Base-by-base conservation (phyloP, 176 grass and related monocot species). In the Ananas comosus region DNA sequence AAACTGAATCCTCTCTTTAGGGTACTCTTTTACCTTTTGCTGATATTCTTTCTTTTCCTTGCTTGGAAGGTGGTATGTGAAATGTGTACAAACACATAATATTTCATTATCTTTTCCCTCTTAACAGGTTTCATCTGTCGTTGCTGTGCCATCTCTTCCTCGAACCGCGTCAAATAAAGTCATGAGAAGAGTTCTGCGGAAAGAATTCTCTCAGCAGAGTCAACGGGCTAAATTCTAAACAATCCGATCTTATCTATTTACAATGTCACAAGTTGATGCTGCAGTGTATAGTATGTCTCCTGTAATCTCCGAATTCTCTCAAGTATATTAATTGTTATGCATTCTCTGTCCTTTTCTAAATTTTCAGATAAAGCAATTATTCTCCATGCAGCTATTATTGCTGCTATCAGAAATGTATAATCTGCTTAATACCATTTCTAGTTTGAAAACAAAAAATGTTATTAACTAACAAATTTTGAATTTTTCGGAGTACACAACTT, bases 1-100 rank as follows among this genome's bases (percentile, higher is more conserved):
- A 92, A 88, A 67, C 64, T 99, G 61, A 99, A 99, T 74, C 89
- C 94, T 67, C 70, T 99, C 27, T 99, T 99, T 82, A 99, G 90
- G 86, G 93, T 97, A 49, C 13, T 23, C 51, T 10, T 51, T 49
- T 49, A 63, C 22, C 54, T 72, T 2, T 3, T 16, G 9, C 69
- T 50, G 51, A 81, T 22, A 13, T 61, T 14, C 0, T 1, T 9
- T 22, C 13, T 14, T 54, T 54, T 48, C 3, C 51, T 42, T 42
- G 33, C 7, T 42, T 42, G 33, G 33, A 42, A 42, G 0, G 33
- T 42, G 33, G 33, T 8, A 42, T 42, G 5, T 42, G 33, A 42
- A 51, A 67, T 52, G 23, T 64, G 25, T 76, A 21, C 50, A 14
- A 27, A 8, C 48, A 12, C 25, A 0, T 19, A 64, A 10, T 27